phyloP scores from a whole-genome alignment of 2,329 filamentous ascomycete species.

The Akanthomyces lecanii region DNA sequence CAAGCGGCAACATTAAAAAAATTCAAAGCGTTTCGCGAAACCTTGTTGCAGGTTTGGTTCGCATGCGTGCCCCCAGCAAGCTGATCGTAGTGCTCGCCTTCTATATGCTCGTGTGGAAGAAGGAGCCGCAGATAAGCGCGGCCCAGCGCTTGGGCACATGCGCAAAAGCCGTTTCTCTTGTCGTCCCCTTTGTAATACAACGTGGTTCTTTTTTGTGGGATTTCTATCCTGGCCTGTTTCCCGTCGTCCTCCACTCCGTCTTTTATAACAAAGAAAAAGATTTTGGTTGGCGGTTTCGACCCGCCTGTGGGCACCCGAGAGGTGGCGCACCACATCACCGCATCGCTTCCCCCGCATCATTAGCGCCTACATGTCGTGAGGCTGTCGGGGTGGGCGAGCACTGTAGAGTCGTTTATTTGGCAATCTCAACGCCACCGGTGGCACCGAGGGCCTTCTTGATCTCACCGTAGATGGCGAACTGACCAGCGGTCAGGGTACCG shows the following conservation, averaged over 20 bases:
- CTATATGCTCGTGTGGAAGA: slow-evolving; percentile 9
- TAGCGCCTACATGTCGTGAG: not conserved
- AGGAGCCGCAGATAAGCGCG: not conserved
- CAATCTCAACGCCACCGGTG: slow-evolving; percentile 71
- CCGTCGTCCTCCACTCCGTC: slow-evolving; percentile 5
- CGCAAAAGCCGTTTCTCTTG: not conserved
- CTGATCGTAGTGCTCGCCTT: not conserved
- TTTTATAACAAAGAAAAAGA: slow-evolving; percentile 18
- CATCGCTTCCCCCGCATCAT: not conserved
- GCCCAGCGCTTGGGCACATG: slow-evolving; percentile 14
- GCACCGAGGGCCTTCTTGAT: slow-evolving; percentile 67
- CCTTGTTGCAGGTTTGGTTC: not conserved
- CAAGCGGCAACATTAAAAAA: slow-evolving; percentile 8
- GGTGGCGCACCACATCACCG: slow-evolving; percentile 3
- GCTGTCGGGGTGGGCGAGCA: not conserved
- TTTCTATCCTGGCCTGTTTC: slow-evolving; percentile 15
- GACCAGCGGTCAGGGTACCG: slow-evolving; percentile 70
- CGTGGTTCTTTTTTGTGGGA: not conserved
- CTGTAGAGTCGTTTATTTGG: slow-evolving; percentile 34
- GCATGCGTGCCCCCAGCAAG: slow-evolving; percentile 10
- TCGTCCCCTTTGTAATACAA: not conserved
- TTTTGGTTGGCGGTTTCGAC: slow-evolving; percentile 7
- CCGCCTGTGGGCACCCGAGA: not conserved
- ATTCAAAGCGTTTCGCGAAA: not conserved
- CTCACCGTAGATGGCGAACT: slow-evolving; percentile 86